Evolutionary conservation across 2,329 filamentous ascomycete species (phyloP).

Genomic region (Golovinomyces cichoracearum): DNA sequence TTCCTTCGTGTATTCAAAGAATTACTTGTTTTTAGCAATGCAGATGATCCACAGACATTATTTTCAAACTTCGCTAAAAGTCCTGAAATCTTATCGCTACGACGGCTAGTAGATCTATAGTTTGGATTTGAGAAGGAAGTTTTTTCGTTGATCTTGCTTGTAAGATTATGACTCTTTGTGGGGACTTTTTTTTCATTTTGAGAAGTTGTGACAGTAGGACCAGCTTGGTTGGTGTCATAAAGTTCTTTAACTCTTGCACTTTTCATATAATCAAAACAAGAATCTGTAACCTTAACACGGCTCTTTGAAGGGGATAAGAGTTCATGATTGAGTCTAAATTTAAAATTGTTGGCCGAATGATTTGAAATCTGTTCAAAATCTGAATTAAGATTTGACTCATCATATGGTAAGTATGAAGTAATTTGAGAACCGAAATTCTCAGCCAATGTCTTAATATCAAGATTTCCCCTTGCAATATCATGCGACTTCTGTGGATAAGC

Average conservation of each 20-base stretch:
- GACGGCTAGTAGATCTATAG: neutral
- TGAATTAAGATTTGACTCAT: too few relatives aligned
- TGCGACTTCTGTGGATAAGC: neutral
- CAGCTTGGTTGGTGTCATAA: neutral
- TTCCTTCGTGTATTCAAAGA: slow-evolving; percentile 1
- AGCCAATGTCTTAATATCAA: neutral
- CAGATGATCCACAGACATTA: neutral
- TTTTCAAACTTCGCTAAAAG: slow-evolving; percentile 12
- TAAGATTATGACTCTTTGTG: neutral
- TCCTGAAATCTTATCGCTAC: slow-evolving; percentile 10
- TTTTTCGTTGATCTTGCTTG: neutral
- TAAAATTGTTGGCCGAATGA: too few relatives aligned
- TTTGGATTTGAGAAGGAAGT: neutral
- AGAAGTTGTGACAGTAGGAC: neutral
- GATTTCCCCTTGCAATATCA: neutral
- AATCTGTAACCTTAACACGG: neutral
- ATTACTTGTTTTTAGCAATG: neutral
- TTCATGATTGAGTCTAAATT: too few relatives aligned
- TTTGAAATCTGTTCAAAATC: too few relatives aligned
- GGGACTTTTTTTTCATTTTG: neutral
- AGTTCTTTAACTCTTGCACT: neutral
- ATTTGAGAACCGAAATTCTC: neutral
- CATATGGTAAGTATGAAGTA: too few relatives aligned
- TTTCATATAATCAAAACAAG: neutral
- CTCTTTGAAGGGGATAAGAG: neutral